These are phyloP conservation scores for Solanum chilense DNA, from an alignment of 257 asterid genomes.

Conservation along the genomic window DNA sequence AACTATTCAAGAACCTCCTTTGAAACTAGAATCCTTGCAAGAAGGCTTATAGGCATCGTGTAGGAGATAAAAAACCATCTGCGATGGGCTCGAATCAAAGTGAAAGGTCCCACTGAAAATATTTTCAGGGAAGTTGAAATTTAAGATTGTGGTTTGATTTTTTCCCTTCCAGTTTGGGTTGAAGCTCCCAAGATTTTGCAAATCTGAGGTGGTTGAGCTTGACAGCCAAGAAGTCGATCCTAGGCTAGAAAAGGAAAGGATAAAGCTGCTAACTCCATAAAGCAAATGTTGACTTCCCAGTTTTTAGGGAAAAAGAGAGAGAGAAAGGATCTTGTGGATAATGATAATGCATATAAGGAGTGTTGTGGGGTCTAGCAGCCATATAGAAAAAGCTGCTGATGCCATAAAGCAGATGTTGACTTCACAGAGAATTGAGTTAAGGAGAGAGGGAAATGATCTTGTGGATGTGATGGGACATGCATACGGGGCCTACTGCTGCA, in stretches of 20 bases:
- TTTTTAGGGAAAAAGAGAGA: neutral
- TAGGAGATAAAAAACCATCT: neutral
- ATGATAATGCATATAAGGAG: neutral
- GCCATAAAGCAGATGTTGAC: neutral
- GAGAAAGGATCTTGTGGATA: neutral
- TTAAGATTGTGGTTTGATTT: neutral
- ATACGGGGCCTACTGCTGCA: neutral
- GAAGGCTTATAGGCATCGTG: too few relatives aligned
- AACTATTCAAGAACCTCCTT: too few relatives aligned
- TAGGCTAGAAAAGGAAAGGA: neutral
- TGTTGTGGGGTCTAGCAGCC: neutral
- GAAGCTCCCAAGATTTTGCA: neutral
- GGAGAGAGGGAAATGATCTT: neutral
- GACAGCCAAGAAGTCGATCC: neutral
- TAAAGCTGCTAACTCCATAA: neutral
- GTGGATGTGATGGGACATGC: neutral
- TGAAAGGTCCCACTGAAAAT: neutral
- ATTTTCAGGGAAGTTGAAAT: neutral
- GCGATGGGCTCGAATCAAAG: too few relatives aligned
- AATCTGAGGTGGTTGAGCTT: neutral
- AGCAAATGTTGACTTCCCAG: neutral
- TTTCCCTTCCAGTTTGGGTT: neutral
- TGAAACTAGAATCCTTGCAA: too few relatives aligned
- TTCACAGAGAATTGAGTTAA: neutral
- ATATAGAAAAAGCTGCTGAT: too few relatives aligned